phyloP scores from a whole-genome alignment of 345 rosid species.

The Aurinia saxatilis region DNA sequence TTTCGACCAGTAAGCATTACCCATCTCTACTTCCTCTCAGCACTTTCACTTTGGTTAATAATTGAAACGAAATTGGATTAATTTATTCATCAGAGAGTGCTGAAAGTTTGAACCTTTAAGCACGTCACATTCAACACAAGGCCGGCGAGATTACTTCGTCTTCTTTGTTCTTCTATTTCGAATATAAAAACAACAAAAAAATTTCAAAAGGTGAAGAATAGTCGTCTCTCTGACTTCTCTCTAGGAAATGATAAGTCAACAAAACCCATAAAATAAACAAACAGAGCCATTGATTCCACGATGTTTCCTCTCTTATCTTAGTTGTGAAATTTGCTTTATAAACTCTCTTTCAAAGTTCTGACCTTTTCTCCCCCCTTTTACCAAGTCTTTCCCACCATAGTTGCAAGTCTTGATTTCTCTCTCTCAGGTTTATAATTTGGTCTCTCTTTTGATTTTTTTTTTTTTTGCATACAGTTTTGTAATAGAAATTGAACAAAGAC shows the following conservation, averaged over 20 bases:
- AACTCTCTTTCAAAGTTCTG: neutral
- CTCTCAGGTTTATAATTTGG: conserved; percentile 1
- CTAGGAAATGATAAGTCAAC: conserved; percentile 18
- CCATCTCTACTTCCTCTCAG: neutral
- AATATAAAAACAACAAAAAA: neutral
- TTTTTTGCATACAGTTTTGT: neutral
- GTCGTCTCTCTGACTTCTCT: conserved; percentile 29
- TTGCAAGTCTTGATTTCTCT: conserved; percentile 23
- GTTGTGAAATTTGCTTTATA: neutral
- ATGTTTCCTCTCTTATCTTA: conserved; percentile 20
- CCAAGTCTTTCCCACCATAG: conserved; percentile 25
- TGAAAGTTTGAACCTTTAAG: neutral
- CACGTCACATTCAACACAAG: conserved; percentile 4
- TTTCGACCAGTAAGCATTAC: neutral
- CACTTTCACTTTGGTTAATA: neutral
- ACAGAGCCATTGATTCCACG: conserved; percentile 30
- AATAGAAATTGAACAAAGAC: conserved; percentile 9
- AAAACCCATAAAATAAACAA: neutral
- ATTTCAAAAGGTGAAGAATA: neutral
- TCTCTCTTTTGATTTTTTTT: neutral
- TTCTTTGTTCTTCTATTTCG: neutral
- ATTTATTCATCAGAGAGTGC: no score
- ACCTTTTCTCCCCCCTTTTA: neutral
- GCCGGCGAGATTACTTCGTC: conserved; percentile 7
- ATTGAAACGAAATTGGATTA: neutral